Evolutionary conservation across 192 early-diverging fungal species (phyloP), one percentile per base, ranked within the genome.

Genomic region (Backusella liffmaniae): DNA sequence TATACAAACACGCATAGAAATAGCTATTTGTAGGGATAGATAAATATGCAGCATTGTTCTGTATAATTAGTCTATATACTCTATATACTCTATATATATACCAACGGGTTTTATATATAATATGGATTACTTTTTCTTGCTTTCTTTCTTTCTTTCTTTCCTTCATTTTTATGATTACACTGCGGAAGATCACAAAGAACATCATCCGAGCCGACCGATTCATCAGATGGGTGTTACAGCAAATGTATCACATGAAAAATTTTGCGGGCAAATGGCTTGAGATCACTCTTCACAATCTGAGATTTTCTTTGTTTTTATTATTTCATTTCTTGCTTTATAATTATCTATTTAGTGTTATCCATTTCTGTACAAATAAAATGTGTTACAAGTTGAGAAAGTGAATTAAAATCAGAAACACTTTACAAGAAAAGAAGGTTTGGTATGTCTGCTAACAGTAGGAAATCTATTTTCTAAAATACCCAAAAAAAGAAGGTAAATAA

Each of bases 181-280:
- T 62, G 56, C 56, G 56, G 56, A 62, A 62, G 56, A 62, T 62
- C 26, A 67, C 35, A 67, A 67, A 35, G 66, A 30, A 71, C 21
- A 71, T 49, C 23, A 71, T 71, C 70, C 70, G 70, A 71, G 26
- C 70, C 70, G 70, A 71, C 44, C 70, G 70, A 37, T 37, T 37
- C 26, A 70, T 71, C 70, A 71, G 23, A 71, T 49, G 70, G 0
- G 70, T 71, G 26, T 46, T 71, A 49, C 70, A 71, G 21, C 9
- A 35, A 69, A 13, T 49, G 70, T 71, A 29, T 71, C 70, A 71
- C 70, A 71, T 41, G 70, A 29, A 29, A 26, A 3, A 23, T 0
- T 49, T 49, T 29, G 26, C n/a, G 18, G 9, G 21, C 37, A 21
- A 32, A 56, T 56, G 53, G n/a, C 21, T 62, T 29, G 23, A 56